Conservation (phyloP, 257 asterid genomes). For the Hygrophila difformis region DNA sequence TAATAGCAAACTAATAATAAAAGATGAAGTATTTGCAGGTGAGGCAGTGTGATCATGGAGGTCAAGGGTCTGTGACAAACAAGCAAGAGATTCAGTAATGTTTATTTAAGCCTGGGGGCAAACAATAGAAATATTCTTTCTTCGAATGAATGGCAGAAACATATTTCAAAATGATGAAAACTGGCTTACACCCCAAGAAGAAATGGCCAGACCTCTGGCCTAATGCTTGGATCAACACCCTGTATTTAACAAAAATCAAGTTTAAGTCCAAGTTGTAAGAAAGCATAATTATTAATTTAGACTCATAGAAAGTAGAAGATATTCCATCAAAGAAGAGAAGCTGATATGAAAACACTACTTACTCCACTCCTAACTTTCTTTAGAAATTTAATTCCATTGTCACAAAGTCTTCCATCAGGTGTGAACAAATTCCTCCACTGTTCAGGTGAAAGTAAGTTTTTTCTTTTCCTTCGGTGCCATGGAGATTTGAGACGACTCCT, state of each 20-base stretch:
- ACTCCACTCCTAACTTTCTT: slow-evolving; percentile 96
- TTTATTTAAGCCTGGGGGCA: too few species aligned
- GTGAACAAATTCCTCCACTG: slow-evolving; percentile 75
- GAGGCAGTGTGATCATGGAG: too few species aligned
- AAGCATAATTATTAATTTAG: slow-evolving; percentile 3
- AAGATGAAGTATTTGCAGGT: too few species aligned
- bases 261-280: slow-evolving; percentile 4
- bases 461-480: slow-evolving; percentile 88
- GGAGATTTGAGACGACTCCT: slow-evolving; percentile 87
- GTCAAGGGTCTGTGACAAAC: too few species aligned
- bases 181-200: slow-evolving; percentile 92
- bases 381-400: slow-evolving; percentile 64
- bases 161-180: not conserved
- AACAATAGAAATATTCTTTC: too few species aligned
- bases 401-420: slow-evolving; percentile 76
- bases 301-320: slow-evolving; percentile 1
- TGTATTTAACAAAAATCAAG: slow-evolving; percentile 22
- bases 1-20: not conserved
- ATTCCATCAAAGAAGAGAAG: slow-evolving; percentile 1
- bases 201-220: slow-evolving; percentile 94
- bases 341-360: slow-evolving; percentile 23
- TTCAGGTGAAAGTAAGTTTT: slow-evolving; percentile 56
- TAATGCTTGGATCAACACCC: slow-evolving; percentile 87
- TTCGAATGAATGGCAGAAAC: not conserved
- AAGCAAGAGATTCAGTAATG: too few species aligned